Evolutionary conservation across 768 basidiomycete species (phyloP), one percentile per base, ranked within the genome.

Genomic region (Galerina sulciceps): DNA sequence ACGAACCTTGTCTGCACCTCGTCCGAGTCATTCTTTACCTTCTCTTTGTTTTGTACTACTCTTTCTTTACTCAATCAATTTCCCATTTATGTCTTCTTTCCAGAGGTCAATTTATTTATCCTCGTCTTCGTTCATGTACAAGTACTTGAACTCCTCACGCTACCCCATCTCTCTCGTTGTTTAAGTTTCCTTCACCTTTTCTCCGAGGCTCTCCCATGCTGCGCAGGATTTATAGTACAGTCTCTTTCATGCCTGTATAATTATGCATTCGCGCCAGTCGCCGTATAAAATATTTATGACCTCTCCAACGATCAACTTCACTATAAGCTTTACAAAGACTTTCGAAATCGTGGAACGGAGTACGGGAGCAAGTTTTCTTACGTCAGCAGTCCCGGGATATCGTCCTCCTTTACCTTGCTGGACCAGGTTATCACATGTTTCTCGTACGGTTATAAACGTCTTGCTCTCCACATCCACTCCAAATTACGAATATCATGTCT

Each of bases 401-500:
- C 5, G 5, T 8, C 26, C 26, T 31, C 52, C 22, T 31, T 54
- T 26, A 10, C n/a, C 50, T 35, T 41, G 22, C 50, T 58, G 43
- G 37, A 44, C 45, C 54, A 31, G 53, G 48, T 48, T 60, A 50
- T 60, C 59, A 60, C 59, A 60, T 60, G 59, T 50, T 23, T 50
- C 17, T 34, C 20, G 13, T 15, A 35, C 47, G 40, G 53, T 49
- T 60, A 55, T 60, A 55, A 60, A 55, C 48, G 14, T n/a, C 40
- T 17, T 26, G 35, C 42, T 46, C 41, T 36, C 48, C 45, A 22
- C 49, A 35, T 59, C 54, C 54, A 46, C 57, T 57, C 38, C 23
- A 53, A 53, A 47, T 26, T 52, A 31, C 36, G 50, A 22, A 57
- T 17, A 68, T 53, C 49, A 85, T 85, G 85, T 74, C 83, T 56